Conservation (phyloP, 305 asterid genomes). For the Salvia sclarea region DNA sequence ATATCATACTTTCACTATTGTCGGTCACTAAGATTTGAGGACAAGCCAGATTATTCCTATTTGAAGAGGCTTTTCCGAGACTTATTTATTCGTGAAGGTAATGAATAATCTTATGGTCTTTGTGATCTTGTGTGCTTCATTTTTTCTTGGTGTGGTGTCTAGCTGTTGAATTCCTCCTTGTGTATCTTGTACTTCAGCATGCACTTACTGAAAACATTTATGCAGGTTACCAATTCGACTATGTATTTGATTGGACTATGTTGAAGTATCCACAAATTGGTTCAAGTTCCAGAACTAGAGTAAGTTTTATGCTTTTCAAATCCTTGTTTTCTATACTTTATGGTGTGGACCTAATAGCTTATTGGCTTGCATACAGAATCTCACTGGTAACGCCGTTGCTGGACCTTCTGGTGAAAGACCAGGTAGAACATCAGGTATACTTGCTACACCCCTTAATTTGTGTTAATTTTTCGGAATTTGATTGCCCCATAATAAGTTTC, state of each 20-base stretch:
- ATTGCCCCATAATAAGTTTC: background rate
- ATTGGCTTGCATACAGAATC: constrained; percentile 55
- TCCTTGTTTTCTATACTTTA: constrained; percentile 22
- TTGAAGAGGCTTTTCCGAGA: constrained; percentile 92
- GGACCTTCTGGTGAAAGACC: constrained; percentile 88
- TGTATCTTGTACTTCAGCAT: constrained; percentile 17
- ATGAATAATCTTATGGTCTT: constrained; percentile 8
- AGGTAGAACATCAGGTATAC: constrained; percentile 73
- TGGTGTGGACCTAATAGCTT: constrained; percentile 17
- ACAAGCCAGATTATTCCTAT: constrained; percentile 92
- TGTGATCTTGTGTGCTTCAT: constrained; percentile 1
- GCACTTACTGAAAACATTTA: constrained; percentile 24
- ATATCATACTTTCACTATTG: constrained; percentile 89
- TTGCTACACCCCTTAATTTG: background rate
- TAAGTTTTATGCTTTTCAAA: constrained; percentile 31
- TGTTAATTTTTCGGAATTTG: background rate
- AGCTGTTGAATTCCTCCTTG: background rate
- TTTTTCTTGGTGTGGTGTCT: constrained; percentile 14
- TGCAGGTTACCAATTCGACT: constrained; percentile 91
- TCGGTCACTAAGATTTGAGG: constrained; percentile 88
- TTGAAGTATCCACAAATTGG: constrained; percentile 93
- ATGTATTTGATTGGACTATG: constrained; percentile 93
- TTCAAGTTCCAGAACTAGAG: constrained; percentile 76
- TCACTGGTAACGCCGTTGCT: constrained; percentile 70
- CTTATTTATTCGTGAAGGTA: constrained; percentile 96